Evolutionary conservation across 192 early-diverging fungal genomes (phyloP), one percentile per base, ranked within the genome.

Genomic region (Borealophlyctis nickersoniae): DNA sequence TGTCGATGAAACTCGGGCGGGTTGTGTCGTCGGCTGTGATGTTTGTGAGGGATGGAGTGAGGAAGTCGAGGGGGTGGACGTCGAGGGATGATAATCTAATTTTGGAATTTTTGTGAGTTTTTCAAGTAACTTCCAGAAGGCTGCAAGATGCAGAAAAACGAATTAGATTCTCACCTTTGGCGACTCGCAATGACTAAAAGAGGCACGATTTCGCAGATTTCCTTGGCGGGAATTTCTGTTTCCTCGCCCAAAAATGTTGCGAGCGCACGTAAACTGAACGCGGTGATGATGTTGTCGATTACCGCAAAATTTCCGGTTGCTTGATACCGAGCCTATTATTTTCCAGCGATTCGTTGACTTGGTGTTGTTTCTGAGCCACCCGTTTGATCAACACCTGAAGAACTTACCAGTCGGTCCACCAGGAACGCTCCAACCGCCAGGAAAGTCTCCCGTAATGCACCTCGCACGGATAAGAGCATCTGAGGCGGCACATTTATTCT

Each of bases 231-330:
- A 13, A 58, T 4, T 23, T 24, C 24, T 30, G 54, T 53, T 4
- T 35, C 64, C 50, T 66, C 64, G 4, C 30, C 56, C 16, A 66
- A 36, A 11, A 29, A 66, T 24, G 64, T 58, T 1, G 64, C 29
- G 9, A 58, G 27, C n/a, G 30, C 9, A 16, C 64, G 54, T n/a
- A 66, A 24, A 26, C 55, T 30, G 4, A 53, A 39, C 5, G 54
- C 39, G 28, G 56, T 66, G 36, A 48, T 45, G n/a, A 66, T 30
- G 11, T 31, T 49, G 28, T 58, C 56, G 39, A 66, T 13, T 5
- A 57, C 27, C n/a, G 7, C 11, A 5, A 26, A 9, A 31, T 36
- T n/a, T 14, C 22, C 32, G 23, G 9, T 50, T 39, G 29, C 30
- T 11, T 56, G 36, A 39, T 49, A 66, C 0, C 56, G 35, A 0